Conservation (phyloP, 1,284 basidiomycete genomes). For the Trichosporon coremiiforme region DNA sequence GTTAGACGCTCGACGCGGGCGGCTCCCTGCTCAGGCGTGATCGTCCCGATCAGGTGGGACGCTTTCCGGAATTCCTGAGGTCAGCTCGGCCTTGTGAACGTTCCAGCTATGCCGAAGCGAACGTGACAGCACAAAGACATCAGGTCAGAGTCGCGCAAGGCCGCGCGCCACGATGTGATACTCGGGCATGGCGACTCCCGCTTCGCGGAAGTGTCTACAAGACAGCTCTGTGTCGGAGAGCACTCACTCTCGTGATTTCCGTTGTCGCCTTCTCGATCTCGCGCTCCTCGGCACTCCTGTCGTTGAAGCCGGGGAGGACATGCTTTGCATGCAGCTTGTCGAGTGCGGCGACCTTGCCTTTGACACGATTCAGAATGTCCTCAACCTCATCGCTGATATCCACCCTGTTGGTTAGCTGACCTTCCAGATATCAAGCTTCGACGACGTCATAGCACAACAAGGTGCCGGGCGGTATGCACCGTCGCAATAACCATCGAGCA, state of each 20-base stretch:
- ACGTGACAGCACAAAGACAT: too few relatives aligned
- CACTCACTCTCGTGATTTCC: conserved; percentile 77
- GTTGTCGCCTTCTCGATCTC: conserved; percentile 86
- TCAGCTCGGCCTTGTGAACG: conserved; percentile 17
- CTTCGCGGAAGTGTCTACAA: too few relatives aligned
- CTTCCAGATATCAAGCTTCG: conserved; percentile 32
- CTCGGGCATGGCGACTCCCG: too few relatives aligned
- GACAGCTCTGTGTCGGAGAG: too few relatives aligned
- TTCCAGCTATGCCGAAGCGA: too few relatives aligned
- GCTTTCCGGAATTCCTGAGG: conserved; percentile 79
- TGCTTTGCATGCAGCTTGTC: conserved; percentile 96
- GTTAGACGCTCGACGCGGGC: conserved; percentile 66
- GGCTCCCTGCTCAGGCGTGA: conserved; percentile 55
- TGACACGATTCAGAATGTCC: conserved; percentile 68
- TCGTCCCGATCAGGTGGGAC: conserved; percentile 68
- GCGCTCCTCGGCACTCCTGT: conserved; percentile 87
- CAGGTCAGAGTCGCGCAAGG: too few relatives aligned
- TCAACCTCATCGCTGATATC: conserved; percentile 87
- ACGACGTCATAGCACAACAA: neutral
- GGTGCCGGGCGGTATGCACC: neutral
- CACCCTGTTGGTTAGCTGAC: conserved; percentile 65
- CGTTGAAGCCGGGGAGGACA: conserved; percentile 91
- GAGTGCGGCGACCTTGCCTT: conserved; percentile 74
- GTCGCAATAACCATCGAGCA: neutral
- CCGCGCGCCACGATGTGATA: too few relatives aligned